Evolutionary conservation across 495 filamentous ascomycete genomes (phyloP).

Genomic region (Bacidia gigantensis): DNA sequence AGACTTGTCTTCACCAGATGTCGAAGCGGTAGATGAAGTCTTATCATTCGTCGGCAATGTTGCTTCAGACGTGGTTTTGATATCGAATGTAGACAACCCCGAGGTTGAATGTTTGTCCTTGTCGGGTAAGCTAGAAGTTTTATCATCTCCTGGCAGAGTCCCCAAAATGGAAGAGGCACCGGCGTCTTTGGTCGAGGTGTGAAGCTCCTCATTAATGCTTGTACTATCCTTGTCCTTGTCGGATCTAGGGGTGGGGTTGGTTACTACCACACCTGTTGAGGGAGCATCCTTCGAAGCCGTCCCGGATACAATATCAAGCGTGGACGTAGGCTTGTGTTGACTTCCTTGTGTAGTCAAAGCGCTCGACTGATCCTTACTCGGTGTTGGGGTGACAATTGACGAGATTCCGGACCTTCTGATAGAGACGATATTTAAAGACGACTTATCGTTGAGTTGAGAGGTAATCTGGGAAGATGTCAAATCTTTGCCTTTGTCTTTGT

Average conservation of each 20-base stretch:
- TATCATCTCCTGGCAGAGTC: neutral
- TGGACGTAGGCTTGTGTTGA: too few species aligned
- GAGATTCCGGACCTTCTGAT: too few species aligned
- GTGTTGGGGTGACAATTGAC: too few species aligned
- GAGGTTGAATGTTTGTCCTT: neutral
- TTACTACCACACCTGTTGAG: too few species aligned
- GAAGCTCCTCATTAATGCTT: neutral
- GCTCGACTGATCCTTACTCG: too few species aligned
- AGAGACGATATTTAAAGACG: too few species aligned
- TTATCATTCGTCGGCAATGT: neutral
- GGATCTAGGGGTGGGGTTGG: neutral
- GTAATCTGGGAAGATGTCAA: neutral
- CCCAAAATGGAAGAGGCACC: neutral
- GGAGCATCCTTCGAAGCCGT: neutral
- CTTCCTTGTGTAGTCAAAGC: too few species aligned
- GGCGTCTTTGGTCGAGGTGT: neutral
- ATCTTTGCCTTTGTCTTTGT: slow-evolving; percentile 6
- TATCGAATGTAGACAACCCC: neutral
- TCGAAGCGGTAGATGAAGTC: neutral
- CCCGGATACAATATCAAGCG: too few species aligned
- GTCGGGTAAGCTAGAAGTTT: neutral
- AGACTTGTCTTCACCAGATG: slow-evolving; percentile 6
- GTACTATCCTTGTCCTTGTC: neutral
- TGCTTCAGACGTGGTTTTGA: neutral
- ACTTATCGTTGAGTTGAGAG: neutral